Percentiles rank a stretch among this genome's conserved stretches.
These are phyloP conservation scores for Eucalyptus pauciflora DNA, from an alignment of 345 rosid species.

Conservation along the genomic window DNA sequence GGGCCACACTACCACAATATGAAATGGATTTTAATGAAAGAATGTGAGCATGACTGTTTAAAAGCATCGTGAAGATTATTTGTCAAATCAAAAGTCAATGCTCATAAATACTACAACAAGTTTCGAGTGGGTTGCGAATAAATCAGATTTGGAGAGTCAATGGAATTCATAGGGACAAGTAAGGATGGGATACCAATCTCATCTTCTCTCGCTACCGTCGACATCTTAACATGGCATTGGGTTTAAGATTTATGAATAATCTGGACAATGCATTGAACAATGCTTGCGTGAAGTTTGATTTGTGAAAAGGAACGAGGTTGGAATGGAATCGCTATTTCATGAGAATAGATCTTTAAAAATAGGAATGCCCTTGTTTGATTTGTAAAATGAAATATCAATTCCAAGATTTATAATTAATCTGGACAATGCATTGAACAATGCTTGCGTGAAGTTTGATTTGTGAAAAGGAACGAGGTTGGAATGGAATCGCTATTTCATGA, in stretches of 20 bases:
- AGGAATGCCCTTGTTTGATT: neutral
- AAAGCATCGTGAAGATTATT: neutral
- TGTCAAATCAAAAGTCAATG: neutral
- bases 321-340: neutral
- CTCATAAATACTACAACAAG: neutral
- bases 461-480: neutral
- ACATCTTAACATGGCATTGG: neutral
- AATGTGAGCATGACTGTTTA: neutral
- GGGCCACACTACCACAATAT: neutral
- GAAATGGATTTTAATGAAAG: neutral
- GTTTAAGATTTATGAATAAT: neutral
- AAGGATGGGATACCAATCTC: neutral
- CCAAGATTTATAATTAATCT: neutral
- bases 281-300: neutral
- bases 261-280: neutral
- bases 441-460: neutral
- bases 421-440: neutral
- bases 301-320: neutral
- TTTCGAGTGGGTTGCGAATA: neutral
- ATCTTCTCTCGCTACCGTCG: neutral
- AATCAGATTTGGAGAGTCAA: neutral
- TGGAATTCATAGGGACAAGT: neutral
- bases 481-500: neutral
- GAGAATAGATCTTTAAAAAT: neutral
- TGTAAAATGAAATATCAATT: neutral